Percentiles rank a stretch among this genome's conserved stretches.
These are phyloP conservation scores for Diaporthe sp. DNA, from an alignment of 2,329 filamentous ascomycete genomes.

Conservation along the genomic window DNA sequence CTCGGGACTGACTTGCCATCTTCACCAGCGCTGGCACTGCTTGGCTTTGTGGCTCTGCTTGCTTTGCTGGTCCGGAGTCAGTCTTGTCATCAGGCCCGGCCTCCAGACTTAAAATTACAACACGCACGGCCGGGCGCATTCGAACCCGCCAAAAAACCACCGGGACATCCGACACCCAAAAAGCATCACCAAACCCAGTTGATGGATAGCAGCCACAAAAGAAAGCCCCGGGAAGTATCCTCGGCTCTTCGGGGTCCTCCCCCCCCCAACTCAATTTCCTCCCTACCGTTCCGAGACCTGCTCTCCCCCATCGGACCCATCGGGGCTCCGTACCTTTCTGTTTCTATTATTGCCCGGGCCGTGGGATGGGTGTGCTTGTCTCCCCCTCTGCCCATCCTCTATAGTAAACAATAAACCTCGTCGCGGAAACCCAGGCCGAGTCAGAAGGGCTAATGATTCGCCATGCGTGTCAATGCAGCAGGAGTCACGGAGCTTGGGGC, in stretches of 20 bases:
- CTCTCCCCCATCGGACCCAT: constrained; percentile 23
- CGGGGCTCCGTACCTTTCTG: constrained; percentile 3
- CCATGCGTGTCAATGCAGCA: constrained; percentile 8
- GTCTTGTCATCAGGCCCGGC: not conserved
- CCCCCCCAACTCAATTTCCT: constrained; percentile 7
- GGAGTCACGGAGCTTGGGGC: not conserved
- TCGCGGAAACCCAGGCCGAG: constrained; percentile 3
- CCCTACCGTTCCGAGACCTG: not conserved
- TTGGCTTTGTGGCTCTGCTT: not conserved
- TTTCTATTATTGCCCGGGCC: constrained; percentile 21
- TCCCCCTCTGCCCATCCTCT: not conserved
- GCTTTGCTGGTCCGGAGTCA: constrained; percentile 9
- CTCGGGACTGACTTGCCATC: not conserved
- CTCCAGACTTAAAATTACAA: not conserved
- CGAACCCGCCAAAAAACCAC: not conserved
- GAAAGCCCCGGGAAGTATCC: not conserved
- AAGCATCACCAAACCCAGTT: constrained; percentile 12
- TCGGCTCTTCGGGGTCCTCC: constrained; percentile 23
- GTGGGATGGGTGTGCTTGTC: not conserved
- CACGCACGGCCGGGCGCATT: not conserved
- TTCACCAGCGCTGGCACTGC: not conserved
- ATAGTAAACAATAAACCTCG: not conserved
- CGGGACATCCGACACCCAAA: constrained; percentile 3
- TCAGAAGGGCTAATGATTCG: constrained; percentile 1
- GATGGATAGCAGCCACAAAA: not conserved